phyloP scores from a whole-genome alignment of 371 early-diverging fungal genomes.

The Ordospora pajunii region DNA sequence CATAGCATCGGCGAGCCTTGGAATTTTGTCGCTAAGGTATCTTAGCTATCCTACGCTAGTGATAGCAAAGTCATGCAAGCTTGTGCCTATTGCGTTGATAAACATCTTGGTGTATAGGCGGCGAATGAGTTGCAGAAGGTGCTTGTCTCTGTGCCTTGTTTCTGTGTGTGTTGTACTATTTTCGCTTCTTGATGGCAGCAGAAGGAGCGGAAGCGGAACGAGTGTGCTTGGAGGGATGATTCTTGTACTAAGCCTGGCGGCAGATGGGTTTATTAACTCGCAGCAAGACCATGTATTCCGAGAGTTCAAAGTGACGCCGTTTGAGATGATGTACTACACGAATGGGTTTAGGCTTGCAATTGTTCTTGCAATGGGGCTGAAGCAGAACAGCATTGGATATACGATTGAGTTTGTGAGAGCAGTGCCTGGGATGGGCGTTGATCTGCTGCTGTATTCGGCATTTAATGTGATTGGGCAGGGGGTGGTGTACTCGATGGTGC shows the following conservation, averaged over 20 bases:
- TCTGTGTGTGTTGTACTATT: constrained; percentile 79
- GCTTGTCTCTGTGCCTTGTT: constrained; percentile 70
- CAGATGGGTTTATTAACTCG: constrained; percentile 90
- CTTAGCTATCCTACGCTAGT: constrained; percentile 91
- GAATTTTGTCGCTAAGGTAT: constrained; percentile 76
- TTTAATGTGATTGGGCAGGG: constrained; percentile 89
- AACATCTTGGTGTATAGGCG: constrained; percentile 76
- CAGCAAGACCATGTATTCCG: constrained; percentile 83
- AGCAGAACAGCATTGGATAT: constrained; percentile 64
- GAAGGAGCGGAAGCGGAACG: constrained; percentile 60
- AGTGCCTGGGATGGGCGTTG: constrained; percentile 69
- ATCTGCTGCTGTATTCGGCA: constrained; percentile 73
- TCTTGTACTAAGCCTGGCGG: constrained; percentile 69
- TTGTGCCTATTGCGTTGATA: constrained; percentile 86
- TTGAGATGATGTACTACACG: constrained; percentile 92
- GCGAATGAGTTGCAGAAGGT: constrained; percentile 71
- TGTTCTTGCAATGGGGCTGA: constrained; percentile 64
- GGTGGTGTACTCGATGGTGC: constrained; percentile 84
- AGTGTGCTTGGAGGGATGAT: constrained; percentile 70
- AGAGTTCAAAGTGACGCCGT: constrained; percentile 66
- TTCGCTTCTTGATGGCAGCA: constrained; percentile 68
- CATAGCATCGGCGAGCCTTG: constrained; percentile 69
- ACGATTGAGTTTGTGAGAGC: constrained; percentile 69
- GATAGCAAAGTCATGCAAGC: constrained; percentile 86
- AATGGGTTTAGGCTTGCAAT: constrained; percentile 69